Base-by-base conservation (phyloP, 1,284 basidiomycete species). In the Stereum hirsutum region DNA sequence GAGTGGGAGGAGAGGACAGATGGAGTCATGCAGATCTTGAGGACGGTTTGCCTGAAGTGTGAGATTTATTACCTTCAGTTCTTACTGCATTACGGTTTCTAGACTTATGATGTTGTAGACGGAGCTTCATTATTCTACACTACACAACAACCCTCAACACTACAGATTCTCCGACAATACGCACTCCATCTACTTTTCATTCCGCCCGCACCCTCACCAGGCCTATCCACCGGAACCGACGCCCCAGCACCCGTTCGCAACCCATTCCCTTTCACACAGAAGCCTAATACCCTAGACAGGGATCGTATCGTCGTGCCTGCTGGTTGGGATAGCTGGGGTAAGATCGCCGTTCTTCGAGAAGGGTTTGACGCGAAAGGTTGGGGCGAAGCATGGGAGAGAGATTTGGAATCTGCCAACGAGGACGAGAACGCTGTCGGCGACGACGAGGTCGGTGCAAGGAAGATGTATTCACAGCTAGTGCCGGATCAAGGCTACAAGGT, bases 281-380 rank as follows among this genome's bases (percentile, higher is more conserved):
- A 86, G 48, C 85, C 95, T 0, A 97, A 96, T 57, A 87, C 90
- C 0, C 71, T 98, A 21, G 95, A 99, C 58, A 77, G 93, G 25
- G 93, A 97, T 55, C 83, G 80, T 6, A 86, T 99, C 39, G 75
- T 96, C 38, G 82, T 99, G 1, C 96, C 95, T 1, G 75, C 88
- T 1, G 96, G 95, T 2, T 99, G 95, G 96, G 95, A 99, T 60
- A 89, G 86, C 50, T 97, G 90, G 88, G 93, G 92, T 3, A 98
- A 98, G 70, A 97, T 98, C 50, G 74, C 75, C 3, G 87, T 97
- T 2, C 65, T 98, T 43, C 70, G 92, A 39, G 95, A 98, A 35
- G 86, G 89, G 0, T 99, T 98, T 54, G 91, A 96, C 48, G 81
- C 89, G 1, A 81, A 77, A 41, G 60, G 72, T 37, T 88, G 90